Conservation (phyloP, 495 filamentous ascomycete genomes). For the Glonium stellatum region DNA sequence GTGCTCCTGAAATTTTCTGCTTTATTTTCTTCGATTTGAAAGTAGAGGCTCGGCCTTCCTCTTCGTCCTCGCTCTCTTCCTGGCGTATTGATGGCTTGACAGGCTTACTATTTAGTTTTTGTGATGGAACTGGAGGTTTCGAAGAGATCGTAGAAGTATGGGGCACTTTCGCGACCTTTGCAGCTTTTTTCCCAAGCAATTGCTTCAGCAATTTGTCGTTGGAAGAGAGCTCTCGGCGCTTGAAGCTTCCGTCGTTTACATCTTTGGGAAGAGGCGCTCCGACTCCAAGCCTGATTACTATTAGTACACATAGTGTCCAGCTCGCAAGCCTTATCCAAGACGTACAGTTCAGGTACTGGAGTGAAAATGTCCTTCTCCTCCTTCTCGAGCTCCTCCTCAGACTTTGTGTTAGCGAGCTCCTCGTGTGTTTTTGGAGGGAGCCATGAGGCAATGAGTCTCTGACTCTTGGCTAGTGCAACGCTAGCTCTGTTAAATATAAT, state of each 20-base stretch:
- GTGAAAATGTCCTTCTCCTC: slow-evolving; percentile 42
- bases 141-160: slow-evolving; percentile 13
- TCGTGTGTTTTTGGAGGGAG: slow-evolving; percentile 42
- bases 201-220: slow-evolving; percentile 41
- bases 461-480: slow-evolving; percentile 41
- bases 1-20: background rate
- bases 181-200: slow-evolving; percentile 41
- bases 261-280: slow-evolving; percentile 41
- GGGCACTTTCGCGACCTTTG: slow-evolving; percentile 5
- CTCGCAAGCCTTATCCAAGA: background rate
- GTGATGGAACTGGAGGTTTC: slow-evolving; percentile 21
- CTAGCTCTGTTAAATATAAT: slow-evolving; percentile 41
- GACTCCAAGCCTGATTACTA: slow-evolving; percentile 37
- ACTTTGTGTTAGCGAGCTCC: slow-evolving; percentile 36
- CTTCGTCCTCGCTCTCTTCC: slow-evolving; percentile 29
- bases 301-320: background rate
- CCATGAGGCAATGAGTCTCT: slow-evolving; percentile 44
- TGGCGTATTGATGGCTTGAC: background rate
- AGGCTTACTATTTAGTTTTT: slow-evolving; percentile 14
- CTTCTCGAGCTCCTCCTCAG: slow-evolving; percentile 23
- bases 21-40: slow-evolving; percentile 31
- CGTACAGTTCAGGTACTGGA: slow-evolving; percentile 36
- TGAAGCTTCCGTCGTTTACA: slow-evolving; percentile 34
- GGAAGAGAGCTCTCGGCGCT: slow-evolving; percentile 33
- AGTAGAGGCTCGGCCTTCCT: slow-evolving; percentile 29